Evolutionary conservation across 495 filamentous ascomycete species (phyloP), one percentile per base, ranked within the genome.

Genomic region (Penicillium fimorum): DNA sequence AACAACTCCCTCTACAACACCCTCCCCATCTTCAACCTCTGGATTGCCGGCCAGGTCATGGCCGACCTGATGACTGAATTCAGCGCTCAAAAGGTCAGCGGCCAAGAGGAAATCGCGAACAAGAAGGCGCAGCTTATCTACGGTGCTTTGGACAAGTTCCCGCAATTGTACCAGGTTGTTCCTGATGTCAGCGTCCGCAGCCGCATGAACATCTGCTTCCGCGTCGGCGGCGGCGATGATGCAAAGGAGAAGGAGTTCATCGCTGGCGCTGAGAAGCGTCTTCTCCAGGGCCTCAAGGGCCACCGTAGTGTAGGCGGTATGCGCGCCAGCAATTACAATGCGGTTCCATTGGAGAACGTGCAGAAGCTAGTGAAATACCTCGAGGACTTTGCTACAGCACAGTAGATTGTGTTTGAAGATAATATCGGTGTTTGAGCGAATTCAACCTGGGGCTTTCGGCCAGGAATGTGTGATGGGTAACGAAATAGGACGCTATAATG

Each of bases 1-100:
- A 91, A 92, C 72, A 91, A 91, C 76, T 90, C 85, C 58, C 78
- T 97, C 50, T 96, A 96, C 76, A 97, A 96, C 76, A 97, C 93
- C 3, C 79, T 97, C 25, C 90, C 89, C 57, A 96, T 97, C 63
- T 96, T 97, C 71, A 90, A 90, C 76, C 83, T 97, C 48, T 97
- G 85, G 79, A 83, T 97, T 53, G 90, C 91, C 20, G 88, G 90
- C 27, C 82, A 89, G 63, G 92, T 97, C 29, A 87, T 97, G 76
- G 79, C 82, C 41, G 79, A 80, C 47, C 76, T 92, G 4, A 75
- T 93, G 24, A 29, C 66, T 8, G 78, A 75, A 0, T 87, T 82
- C 66, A 74, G 81, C 12, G 71, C 84, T 45, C 71, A 79, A 42
- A 90, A 88, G 66, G 83, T 96, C 17, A 48, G 67, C 62, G 60